Base-by-base conservation (phyloP, 768 basidiomycete genomes). In the Suillus tomentosus region DNA sequence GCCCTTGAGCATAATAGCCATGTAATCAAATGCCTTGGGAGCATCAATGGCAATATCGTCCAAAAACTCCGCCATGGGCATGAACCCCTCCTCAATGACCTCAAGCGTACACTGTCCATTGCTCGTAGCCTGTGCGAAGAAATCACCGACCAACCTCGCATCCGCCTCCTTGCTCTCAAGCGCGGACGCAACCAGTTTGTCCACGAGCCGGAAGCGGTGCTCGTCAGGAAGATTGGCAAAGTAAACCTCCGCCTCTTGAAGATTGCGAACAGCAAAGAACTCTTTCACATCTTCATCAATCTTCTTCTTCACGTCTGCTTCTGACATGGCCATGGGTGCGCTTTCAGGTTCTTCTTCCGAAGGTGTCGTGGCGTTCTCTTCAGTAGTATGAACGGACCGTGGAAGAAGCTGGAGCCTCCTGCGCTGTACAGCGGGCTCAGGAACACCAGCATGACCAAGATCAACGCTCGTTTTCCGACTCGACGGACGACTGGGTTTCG, bases 221-320 rank as follows among this genome's bases (percentile, higher is more conserved):
- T 82, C 82, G 36, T 82, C 76, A 8, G 94, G 88, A 34, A 98
- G 81, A 22, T 80, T 84, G 61, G 85, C 82, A 79, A 96, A 95
- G 81, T 96, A 96, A 27, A 85, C 85, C 69, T 94, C 93, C 14
- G 92, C 95, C 76, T 97, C 96, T 42, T 90, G 88, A 63, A 97
- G 74, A 71, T 89, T 91, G 68, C 92, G 90, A 69, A 93, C 87
- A 68, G 82, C 85, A 76, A 90, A 95, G 80, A 94, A 91, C 80
- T 98, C 94, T 77, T 93, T 93, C 63, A 81, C 79, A 69, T 96
- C 92, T 70, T 94, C 89, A 13, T 80, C 82, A 68, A 96, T 89
- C 82, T 90, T 92, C 74, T 86, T 85, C 77, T 84, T 81, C 40
- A 87, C 91, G 22, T 87, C 87, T 2, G 78, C 85, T 69, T 88